phyloP scores from a whole-genome alignment of 176 grass and related monocot genomes.

The Cocos nucifera region DNA sequence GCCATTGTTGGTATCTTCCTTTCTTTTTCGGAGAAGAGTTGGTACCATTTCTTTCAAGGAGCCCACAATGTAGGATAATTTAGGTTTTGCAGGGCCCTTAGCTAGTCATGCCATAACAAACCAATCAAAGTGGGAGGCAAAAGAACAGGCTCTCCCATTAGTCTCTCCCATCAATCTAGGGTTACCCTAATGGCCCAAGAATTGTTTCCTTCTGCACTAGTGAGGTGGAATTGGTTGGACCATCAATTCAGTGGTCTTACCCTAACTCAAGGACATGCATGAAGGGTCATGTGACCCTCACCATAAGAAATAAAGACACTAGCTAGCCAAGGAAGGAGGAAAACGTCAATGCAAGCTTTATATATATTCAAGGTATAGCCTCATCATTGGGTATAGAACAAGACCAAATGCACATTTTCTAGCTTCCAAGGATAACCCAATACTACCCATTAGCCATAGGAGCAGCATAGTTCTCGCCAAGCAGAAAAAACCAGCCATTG shows the following conservation, averaged over 20 bases:
- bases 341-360: not conserved
- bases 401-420: too few species aligned
- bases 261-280: slow-evolving; percentile 40
- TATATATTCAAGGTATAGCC: slow-evolving; percentile 1
- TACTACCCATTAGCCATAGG: too few species aligned
- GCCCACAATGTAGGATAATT: too few species aligned
- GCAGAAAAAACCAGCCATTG: too few species aligned
- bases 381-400: not conserved
- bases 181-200: slow-evolving; percentile 66
- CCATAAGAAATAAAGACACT: slow-evolving; percentile 25
- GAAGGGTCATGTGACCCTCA: slow-evolving; percentile 44
- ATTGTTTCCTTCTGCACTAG: slow-evolving; percentile 44
- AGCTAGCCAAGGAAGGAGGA: not conserved
- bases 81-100: not conserved
- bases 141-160: too few species aligned
- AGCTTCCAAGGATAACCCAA: too few species aligned
- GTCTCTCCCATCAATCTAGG: slow-evolving; percentile 31
- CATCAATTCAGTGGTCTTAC: slow-evolving; percentile 74
- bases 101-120: slow-evolving; percentile 7
- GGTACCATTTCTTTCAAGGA: slow-evolving; percentile 43
- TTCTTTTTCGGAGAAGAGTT: slow-evolving; percentile 3
- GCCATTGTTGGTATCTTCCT: slow-evolving; percentile 50
- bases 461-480: too few species aligned
- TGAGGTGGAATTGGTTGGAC: slow-evolving; percentile 85
- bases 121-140: slow-evolving; percentile 13